Conservation (phyloP, 1,284 basidiomycete species). For the Melampsora larici-populina region DNA sequence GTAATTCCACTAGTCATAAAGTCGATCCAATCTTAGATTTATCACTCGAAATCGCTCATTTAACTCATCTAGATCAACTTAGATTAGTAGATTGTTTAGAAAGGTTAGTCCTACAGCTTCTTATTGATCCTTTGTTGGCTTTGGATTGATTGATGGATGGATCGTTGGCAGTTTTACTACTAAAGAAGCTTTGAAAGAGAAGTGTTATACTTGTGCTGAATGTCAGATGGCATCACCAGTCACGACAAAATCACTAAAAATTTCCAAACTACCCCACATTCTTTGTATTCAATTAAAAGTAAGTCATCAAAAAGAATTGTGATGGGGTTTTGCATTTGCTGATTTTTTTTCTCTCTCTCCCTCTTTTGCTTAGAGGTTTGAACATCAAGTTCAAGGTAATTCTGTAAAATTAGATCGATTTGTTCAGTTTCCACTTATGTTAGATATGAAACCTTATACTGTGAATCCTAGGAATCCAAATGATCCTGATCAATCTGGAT, state of each 20-base stretch:
- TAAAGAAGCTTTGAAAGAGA: slow-evolving; percentile 21
- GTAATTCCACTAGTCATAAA: slow-evolving; percentile 15
- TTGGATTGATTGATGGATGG: neutral
- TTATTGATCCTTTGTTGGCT: neutral
- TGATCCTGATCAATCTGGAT: neutral
- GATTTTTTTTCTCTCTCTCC: neutral
- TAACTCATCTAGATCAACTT: slow-evolving; percentile 1
- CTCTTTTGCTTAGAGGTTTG: slow-evolving; percentile 43
- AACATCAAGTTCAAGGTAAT: slow-evolving; percentile 17
- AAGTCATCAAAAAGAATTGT: neutral
- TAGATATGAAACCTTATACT: slow-evolving; percentile 38
- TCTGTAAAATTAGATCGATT: slow-evolving; percentile 20
- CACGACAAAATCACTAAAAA: slow-evolving; percentile 25
- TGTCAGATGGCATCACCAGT: slow-evolving; percentile 21
- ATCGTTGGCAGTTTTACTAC: slow-evolving; percentile 30
- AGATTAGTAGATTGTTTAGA: slow-evolving; percentile 34
- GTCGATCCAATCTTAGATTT: slow-evolving; percentile 39
- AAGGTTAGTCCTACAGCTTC: neutral
- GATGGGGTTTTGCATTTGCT: neutral
- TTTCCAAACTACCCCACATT: slow-evolving; percentile 27
- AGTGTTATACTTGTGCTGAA: slow-evolving; percentile 23
- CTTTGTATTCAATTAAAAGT: slow-evolving; percentile 43
- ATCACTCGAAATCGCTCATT: slow-evolving; percentile 36
- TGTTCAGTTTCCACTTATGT: slow-evolving; percentile 37
- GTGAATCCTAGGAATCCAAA: neutral